These are phyloP conservation scores for Penicillium pancosmium DNA, from an alignment of 495 filamentous ascomycete species.

Conservation along the genomic window DNA sequence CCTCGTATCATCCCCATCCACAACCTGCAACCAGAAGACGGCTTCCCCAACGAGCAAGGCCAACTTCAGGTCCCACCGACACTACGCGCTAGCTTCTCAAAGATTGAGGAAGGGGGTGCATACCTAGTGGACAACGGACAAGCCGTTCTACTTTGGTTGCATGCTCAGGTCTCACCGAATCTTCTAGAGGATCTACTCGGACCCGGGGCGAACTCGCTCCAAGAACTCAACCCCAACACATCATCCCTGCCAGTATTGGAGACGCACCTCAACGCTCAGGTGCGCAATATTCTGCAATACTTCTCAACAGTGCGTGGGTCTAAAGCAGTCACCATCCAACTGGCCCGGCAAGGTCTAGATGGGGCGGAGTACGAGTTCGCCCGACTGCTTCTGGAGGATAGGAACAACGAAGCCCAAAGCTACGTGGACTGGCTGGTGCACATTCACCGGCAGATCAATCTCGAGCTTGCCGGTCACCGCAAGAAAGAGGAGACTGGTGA, in stretches of 20 bases:
- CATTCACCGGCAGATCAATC: slow-evolving; percentile 85
- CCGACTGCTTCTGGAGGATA: slow-evolving; percentile 84
- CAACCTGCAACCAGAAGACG: slow-evolving; percentile 73
- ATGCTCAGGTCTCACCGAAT: slow-evolving; percentile 73
- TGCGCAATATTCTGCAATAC: slow-evolving; percentile 90
- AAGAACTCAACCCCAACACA: slow-evolving; percentile 74
- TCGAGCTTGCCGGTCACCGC: slow-evolving; percentile 80
- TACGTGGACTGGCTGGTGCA: slow-evolving; percentile 99
- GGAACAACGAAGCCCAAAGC: slow-evolving; percentile 95
- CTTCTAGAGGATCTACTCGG: slow-evolving; percentile 91
- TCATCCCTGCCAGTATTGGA: slow-evolving; percentile 74
- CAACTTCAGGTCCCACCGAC: slow-evolving; percentile 72
- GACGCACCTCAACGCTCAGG: slow-evolving; percentile 93
- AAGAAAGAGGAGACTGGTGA: slow-evolving; percentile 68
- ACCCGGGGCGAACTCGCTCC: slow-evolving; percentile 68
- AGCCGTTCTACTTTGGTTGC: slow-evolving; percentile 86
- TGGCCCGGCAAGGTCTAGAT: slow-evolving; percentile 91
- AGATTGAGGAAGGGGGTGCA: slow-evolving; percentile 92
- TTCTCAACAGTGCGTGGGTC: slow-evolving; percentile 77
- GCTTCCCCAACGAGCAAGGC: slow-evolving; percentile 86
- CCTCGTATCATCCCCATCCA: slow-evolving; percentile 91
- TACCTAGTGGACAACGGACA: slow-evolving; percentile 98
- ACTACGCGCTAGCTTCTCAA: slow-evolving; percentile 82
- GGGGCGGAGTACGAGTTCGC: slow-evolving; percentile 98
- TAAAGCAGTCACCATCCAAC: slow-evolving; percentile 85